phyloP scores from a whole-genome alignment of 192 early-diverging fungal genomes.

The Cladochytrium replicatum region DNA sequence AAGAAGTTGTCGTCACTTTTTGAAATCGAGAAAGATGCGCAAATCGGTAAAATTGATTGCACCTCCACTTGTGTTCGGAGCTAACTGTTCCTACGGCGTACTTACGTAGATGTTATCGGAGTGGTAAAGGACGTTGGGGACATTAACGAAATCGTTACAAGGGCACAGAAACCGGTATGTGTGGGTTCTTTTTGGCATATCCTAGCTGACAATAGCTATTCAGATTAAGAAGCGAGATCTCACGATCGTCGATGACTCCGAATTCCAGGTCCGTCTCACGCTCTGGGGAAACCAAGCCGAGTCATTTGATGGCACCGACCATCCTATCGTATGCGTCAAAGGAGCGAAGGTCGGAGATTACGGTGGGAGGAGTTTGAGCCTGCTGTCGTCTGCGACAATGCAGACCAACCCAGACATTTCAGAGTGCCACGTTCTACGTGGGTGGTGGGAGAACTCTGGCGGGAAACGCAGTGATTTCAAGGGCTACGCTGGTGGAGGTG shows the following conservation, averaged over 20 bases:
- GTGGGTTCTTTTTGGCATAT: too few relatives aligned
- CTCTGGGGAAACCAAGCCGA: conserved; percentile 83
- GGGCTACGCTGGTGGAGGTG: conserved; percentile 24
- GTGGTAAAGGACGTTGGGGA: conserved; percentile 58
- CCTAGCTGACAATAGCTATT: conserved; percentile 4
- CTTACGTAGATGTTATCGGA: conserved; percentile 65
- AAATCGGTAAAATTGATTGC: conserved; percentile 36
- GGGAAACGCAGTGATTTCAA: conserved; percentile 22
- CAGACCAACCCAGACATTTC: conserved; percentile 64
- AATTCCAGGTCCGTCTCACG: conserved; percentile 64
- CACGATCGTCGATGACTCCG: conserved; percentile 64
- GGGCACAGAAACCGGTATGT: conserved; percentile 51
- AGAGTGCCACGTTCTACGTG: conserved; percentile 58
- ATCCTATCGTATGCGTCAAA: conserved; percentile 72
- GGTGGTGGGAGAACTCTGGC: conserved; percentile 55
- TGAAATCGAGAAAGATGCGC: conserved; percentile 58
- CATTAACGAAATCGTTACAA: conserved; percentile 44
- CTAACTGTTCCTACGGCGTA: conserved; percentile 9
- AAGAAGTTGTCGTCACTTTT: conserved; percentile 56
- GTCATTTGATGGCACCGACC: conserved; percentile 35
- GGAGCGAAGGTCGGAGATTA: conserved; percentile 80
- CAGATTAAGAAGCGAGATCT: conserved; percentile 82
- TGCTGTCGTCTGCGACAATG: conserved; percentile 33
- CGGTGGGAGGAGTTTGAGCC: conserved; percentile 44
- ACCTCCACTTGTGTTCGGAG: neutral